Conservation (phyloP, 2,329 filamentous ascomycete species). For the Cladorrhinum sp. region DNA sequence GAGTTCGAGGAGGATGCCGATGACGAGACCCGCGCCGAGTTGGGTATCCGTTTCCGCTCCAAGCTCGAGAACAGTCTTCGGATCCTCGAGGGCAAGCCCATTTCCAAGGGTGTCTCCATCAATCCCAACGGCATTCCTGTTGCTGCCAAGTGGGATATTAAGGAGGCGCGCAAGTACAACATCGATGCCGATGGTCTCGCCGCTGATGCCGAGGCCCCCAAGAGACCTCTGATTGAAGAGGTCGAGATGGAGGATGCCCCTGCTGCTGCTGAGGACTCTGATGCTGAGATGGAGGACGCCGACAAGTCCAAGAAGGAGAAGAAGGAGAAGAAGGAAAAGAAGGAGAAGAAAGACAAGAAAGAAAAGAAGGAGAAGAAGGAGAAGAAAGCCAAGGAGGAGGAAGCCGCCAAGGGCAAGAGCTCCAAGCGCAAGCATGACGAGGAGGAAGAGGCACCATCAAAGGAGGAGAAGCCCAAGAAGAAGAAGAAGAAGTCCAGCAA, state of each 20-base stretch:
- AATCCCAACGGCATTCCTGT: slow-evolving; percentile 66
- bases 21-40: slow-evolving; percentile 81
- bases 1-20: slow-evolving; percentile 73
- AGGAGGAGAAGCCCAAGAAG: slow-evolving; percentile 58
- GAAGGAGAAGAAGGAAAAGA: slow-evolving; percentile 36
- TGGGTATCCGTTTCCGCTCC: slow-evolving; percentile 70
- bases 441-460: slow-evolving; percentile 60
- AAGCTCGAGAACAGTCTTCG: slow-evolving; percentile 75
- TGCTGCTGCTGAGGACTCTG: slow-evolving; percentile 32
- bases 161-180: slow-evolving; percentile 93
- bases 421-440: slow-evolving; percentile 71
- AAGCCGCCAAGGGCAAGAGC: slow-evolving; percentile 48
- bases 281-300: slow-evolving; percentile 36
- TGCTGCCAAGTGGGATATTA: slow-evolving; percentile 80
- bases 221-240: slow-evolving; percentile 49
- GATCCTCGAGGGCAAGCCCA: slow-evolving; percentile 83
- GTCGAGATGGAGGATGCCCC: slow-evolving; percentile 30
- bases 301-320: slow-evolving; percentile 37
- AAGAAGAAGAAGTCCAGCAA: slow-evolving; percentile 42
- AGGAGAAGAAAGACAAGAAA: slow-evolving; percentile 34
- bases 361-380: slow-evolving; percentile 55
- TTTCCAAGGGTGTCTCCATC: slow-evolving; percentile 71
- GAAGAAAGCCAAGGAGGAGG: slow-evolving; percentile 51
- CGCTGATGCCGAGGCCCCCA: slow-evolving; percentile 60
- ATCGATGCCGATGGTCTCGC: slow-evolving; percentile 83